Evolutionary conservation across 805 yeast species (phyloP).

Genomic region (Wickerhamia fluorescens): DNA sequence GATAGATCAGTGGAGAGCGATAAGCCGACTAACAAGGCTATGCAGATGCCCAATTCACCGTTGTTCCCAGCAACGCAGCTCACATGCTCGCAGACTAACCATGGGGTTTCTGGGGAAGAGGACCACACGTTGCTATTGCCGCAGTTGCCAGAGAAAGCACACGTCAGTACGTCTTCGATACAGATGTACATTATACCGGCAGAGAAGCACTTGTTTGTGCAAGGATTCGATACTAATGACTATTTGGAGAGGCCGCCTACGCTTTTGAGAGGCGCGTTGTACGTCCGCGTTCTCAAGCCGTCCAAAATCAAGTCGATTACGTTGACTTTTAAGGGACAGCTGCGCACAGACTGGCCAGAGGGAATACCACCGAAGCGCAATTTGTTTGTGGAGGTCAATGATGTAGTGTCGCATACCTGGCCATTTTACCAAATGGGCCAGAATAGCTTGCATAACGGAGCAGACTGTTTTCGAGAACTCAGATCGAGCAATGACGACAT

Average conservation of each 20-base stretch:
- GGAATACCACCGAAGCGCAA: slow-evolving; percentile 89
- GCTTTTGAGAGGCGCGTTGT: slow-evolving; percentile 71
- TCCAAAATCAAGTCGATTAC: slow-evolving; percentile 59
- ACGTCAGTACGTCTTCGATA: slow-evolving; percentile 56
- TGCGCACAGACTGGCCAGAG: slow-evolving; percentile 94
- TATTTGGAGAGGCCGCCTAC: slow-evolving; percentile 65
- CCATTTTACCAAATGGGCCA: slow-evolving; percentile 55
- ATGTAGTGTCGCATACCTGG: slow-evolving; percentile 79
- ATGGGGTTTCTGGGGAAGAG: slow-evolving; percentile 1
- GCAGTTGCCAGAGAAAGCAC: slow-evolving; percentile 49
- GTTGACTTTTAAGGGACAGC: slow-evolving; percentile 57
- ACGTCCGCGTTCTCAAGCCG: slow-evolving; percentile 63
- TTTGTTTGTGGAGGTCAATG: slow-evolving; percentile 58
- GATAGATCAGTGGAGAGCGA: too few relatives aligned
- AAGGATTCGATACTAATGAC: slow-evolving; percentile 71
- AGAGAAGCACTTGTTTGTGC: slow-evolving; percentile 72
- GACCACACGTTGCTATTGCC: slow-evolving; percentile 14
- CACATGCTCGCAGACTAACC: slow-evolving; percentile 6
- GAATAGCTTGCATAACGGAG: slow-evolving; percentile 34
- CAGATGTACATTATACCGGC: slow-evolving; percentile 69
- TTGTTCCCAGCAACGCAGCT: slow-evolving; percentile 18
- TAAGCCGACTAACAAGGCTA: too few relatives aligned
- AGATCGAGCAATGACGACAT: slow-evolving; percentile 22
- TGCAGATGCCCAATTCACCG: slow-evolving; percentile 12
- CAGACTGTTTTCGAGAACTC: slow-evolving; percentile 37